phyloP scores from a whole-genome alignment of 352 stramenopile genomes.

The Phytophthora constricta region DNA sequence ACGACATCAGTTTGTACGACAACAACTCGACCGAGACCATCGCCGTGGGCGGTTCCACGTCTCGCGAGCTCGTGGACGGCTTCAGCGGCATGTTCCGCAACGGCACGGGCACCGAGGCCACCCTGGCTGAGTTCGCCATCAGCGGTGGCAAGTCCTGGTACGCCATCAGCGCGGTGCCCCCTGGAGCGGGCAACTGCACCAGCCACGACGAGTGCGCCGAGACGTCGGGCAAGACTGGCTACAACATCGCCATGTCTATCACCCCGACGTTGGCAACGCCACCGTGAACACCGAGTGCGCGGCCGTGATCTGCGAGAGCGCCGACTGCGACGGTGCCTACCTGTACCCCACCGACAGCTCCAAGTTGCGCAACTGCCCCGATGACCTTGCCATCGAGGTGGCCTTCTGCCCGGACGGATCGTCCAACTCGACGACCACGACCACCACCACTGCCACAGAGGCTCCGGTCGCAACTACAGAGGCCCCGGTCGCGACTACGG shows the following conservation, averaged over 20 bases:
- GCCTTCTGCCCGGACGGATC: conserved; percentile 49
- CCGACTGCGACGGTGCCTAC: conserved; percentile 55
- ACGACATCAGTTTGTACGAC: conserved; percentile 57
- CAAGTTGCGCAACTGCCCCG: conserved; percentile 61
- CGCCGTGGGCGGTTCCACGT: conserved; percentile 32
- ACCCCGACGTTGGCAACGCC: conserved; percentile 29
- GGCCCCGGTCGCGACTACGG: conserved; percentile 22
- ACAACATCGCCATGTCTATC: conserved; percentile 71
- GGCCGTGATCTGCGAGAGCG: conserved; percentile 39
- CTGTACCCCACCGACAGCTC: conserved; percentile 56
- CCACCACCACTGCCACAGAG: conserved; percentile 18
- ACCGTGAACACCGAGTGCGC: conserved; percentile 41
- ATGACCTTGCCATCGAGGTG: conserved; percentile 44
- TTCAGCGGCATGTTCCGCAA: conserved; percentile 77
- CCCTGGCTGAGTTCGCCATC: conserved; percentile 59
- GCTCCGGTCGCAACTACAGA: conserved; percentile 23
- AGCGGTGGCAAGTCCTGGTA: conserved; percentile 58
- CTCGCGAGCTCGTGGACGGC: conserved; percentile 36
- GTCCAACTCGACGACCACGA: conserved; percentile 17
- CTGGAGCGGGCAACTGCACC: conserved; percentile 55
- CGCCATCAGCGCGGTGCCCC: conserved; percentile 62
- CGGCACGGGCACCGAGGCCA: conserved; percentile 46
- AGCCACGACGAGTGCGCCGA: conserved; percentile 57
- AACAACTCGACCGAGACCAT: conserved; percentile 46
- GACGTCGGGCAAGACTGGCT: conserved; percentile 60